Percentiles rank a stretch among this genome's conserved stretches.
phyloP scores from a whole-genome alignment of 176 grass and related monocot species.

The Tillandsia fasciculata region DNA sequence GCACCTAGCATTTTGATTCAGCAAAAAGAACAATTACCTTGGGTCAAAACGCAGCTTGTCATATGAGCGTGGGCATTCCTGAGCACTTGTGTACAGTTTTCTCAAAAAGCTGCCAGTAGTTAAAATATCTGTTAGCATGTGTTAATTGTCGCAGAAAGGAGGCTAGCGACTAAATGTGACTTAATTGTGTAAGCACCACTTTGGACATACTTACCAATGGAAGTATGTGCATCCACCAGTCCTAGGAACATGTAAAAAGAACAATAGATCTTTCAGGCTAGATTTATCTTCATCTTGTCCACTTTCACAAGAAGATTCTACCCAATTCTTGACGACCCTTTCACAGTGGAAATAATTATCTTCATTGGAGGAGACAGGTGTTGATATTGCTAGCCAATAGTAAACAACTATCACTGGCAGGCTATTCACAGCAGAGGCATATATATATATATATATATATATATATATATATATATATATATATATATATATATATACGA shows the following conservation, averaged over 20 bases:
- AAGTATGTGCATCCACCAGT: constrained; percentile 89
- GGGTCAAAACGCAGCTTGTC: constrained; percentile 81
- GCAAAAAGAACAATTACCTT: constrained; percentile 34
- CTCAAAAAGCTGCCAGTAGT: constrained; percentile 59
- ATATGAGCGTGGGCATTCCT: constrained; percentile 85
- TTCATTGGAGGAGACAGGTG: constrained; percentile 1
- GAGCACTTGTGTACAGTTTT: constrained; percentile 55
- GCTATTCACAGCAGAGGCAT: no score
- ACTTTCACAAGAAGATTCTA: constrained; percentile 25
- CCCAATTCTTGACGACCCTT: constrained; percentile 58
- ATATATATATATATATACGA: no score
- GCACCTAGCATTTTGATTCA: background rate
- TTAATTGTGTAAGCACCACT: background rate
- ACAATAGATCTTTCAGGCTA: constrained; percentile 75
- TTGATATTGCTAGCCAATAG: background rate
- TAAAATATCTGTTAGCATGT: constrained; percentile 1
- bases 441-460: no score
- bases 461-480: no score
- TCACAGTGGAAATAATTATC: constrained; percentile 47
- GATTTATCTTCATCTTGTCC: constrained; percentile 37
- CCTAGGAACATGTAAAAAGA: constrained; percentile 91
- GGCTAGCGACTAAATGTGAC: constrained; percentile 1
- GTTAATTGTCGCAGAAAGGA: background rate
- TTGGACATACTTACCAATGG: constrained; percentile 47
- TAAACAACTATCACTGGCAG: no score